phyloP scores from a whole-genome alignment of 192 early-diverging fungal species.

The Linnemannia hyalina region DNA sequence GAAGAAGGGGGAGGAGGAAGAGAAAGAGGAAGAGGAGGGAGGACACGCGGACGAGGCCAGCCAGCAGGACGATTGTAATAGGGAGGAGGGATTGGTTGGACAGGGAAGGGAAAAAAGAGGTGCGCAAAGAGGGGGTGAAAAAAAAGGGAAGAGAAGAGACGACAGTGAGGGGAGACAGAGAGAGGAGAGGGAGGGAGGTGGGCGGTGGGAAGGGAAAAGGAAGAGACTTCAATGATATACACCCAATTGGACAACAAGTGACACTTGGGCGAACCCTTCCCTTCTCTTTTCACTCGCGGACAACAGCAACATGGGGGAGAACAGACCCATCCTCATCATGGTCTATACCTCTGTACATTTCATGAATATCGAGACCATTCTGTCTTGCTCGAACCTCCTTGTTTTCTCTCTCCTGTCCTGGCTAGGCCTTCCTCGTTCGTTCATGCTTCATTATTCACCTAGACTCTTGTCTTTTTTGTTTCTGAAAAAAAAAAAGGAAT shows the following conservation, averaged over 20 bases:
- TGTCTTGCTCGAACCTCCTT: constrained; percentile 13
- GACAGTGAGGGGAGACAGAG: not conserved
- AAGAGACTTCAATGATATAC: not conserved
- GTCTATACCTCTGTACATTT: not conserved
- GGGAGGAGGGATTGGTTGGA: not conserved
- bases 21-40: constrained; percentile 4
- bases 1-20: not conserved
- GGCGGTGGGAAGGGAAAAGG: not conserved
- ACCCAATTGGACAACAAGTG: not conserved
- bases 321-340: not conserved
- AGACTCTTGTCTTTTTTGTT: too few species aligned
- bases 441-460: not conserved
- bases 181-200: not conserved
- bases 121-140: not conserved
- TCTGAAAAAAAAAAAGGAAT: not conserved
- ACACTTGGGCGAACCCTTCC: too few species aligned
- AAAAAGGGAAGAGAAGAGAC: not conserved
- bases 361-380: not conserved
- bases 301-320: too few species aligned
- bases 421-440: not conserved
- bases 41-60: not conserved
- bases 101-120: not conserved
- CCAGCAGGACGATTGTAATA: constrained; percentile 8
- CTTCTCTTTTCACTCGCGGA: too few species aligned
- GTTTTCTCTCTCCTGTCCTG: not conserved